These are phyloP conservation scores for Vitis labrusca DNA, from an alignment of 164 flowering plant species.

Conservation along the genomic window DNA sequence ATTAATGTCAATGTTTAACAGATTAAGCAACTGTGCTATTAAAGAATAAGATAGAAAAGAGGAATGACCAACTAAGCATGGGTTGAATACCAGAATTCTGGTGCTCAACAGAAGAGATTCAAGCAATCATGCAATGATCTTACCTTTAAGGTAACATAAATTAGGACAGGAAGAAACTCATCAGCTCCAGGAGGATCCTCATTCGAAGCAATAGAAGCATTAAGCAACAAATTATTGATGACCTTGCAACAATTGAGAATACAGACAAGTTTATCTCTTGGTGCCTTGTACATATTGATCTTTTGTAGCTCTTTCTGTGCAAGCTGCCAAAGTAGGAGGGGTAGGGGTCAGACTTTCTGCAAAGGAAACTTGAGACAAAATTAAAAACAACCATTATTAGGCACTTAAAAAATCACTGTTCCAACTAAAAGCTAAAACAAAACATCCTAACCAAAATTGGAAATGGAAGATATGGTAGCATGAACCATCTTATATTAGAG, in stretches of 20 bases:
- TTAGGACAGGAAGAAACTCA: constrained; percentile 94
- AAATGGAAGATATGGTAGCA: no score
- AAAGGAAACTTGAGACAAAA: background rate
- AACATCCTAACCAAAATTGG: no score
- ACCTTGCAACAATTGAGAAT: constrained; percentile 90
- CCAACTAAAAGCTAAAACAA: no score
- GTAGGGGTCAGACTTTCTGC: background rate
- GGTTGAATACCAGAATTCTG: background rate
- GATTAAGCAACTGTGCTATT: background rate
- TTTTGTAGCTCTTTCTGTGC: constrained; percentile 96
- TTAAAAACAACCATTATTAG: background rate
- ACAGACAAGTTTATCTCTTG: constrained; percentile 95
- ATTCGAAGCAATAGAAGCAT: constrained; percentile 80
- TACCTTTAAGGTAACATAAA: constrained; percentile 91
- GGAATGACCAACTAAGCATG: no score
- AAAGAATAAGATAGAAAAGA: no score
- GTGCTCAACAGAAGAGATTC: background rate
- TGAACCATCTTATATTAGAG: no score
- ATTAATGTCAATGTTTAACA: background rate
- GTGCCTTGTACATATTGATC: constrained; percentile 94
- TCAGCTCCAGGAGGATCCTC: constrained; percentile 96
- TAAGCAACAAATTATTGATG: constrained; percentile 71
- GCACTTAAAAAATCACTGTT: background rate
- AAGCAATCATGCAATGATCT: background rate
- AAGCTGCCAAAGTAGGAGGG: constrained; percentile 48